phyloP scores from a whole-genome alignment of 163 green algal genomes.

The Coccomyxa subellipsoidea region DNA sequence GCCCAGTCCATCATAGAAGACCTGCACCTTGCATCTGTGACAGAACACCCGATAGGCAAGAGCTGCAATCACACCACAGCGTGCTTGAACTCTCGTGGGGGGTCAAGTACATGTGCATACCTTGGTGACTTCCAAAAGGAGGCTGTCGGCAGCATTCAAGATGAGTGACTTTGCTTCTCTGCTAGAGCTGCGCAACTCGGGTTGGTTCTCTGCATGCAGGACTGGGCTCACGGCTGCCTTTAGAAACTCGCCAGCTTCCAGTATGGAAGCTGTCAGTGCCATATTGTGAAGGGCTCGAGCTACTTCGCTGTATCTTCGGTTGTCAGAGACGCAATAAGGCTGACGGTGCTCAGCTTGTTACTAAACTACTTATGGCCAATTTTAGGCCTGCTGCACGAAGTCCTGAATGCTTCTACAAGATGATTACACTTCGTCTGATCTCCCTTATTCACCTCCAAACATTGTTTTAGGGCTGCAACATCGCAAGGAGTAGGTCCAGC shows the following conservation, averaged over 20 bases:
- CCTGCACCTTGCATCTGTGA: not conserved
- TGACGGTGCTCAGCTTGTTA: too few species aligned
- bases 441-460: not conserved
- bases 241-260: not conserved
- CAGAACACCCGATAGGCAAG: not conserved
- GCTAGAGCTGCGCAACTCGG: not conserved
- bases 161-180: not conserved
- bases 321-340: too few species aligned
- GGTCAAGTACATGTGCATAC: not conserved
- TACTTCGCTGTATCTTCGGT: too few species aligned
- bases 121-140: not conserved
- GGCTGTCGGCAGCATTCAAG: not conserved
- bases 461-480: not conserved
- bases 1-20: not conserved
- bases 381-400: not conserved
- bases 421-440: conserved; percentile 1
- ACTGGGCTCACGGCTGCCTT: not conserved
- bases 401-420: not conserved
- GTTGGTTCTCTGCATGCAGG: not conserved
- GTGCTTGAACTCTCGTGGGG: not conserved
- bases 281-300: not conserved
- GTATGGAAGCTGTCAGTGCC: not conserved
- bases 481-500: not conserved
- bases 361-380: not conserved
- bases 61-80: not conserved